phyloP scores from a whole-genome alignment of 2,329 filamentous ascomycete species.

The Ilyonectria destructans region DNA sequence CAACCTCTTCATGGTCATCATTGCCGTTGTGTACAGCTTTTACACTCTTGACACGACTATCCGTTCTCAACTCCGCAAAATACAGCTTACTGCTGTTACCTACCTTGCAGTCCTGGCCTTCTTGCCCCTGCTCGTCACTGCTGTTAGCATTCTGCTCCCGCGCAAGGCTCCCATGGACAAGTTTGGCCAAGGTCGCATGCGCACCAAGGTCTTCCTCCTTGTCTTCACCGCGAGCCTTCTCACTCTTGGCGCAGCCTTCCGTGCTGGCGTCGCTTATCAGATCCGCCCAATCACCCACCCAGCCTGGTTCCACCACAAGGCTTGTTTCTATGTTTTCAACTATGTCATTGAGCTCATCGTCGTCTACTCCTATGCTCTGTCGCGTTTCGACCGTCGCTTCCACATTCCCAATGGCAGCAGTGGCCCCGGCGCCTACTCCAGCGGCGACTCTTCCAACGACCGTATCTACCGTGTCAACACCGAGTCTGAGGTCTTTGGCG shows the following conservation, averaged over 20 bases:
- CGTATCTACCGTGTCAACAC: slow-evolving; percentile 40
- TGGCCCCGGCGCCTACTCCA: slow-evolving; percentile 67
- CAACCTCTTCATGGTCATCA: slow-evolving; percentile 78
- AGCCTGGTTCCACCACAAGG: slow-evolving; percentile 80
- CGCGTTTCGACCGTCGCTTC: slow-evolving; percentile 83
- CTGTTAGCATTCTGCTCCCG: slow-evolving; percentile 66
- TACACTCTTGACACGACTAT: slow-evolving; percentile 74
- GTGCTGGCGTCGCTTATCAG: slow-evolving; percentile 73
- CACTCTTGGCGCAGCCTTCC: slow-evolving; percentile 79
- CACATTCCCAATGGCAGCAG: slow-evolving; percentile 80
- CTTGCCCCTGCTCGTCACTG: slow-evolving; percentile 72
- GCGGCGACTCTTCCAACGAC: slow-evolving; percentile 23
- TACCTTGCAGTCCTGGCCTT: slow-evolving; percentile 73
- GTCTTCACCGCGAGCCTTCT: slow-evolving; percentile 73
- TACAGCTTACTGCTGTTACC: slow-evolving; percentile 78
- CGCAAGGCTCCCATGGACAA: slow-evolving; percentile 63
- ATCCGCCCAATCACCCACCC: slow-evolving; percentile 67
- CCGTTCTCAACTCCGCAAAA: slow-evolving; percentile 69
- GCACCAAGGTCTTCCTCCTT: slow-evolving; percentile 78
- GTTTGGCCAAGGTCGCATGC: slow-evolving; percentile 76
- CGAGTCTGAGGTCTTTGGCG: slow-evolving; percentile 46
- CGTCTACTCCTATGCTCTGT: slow-evolving; percentile 76
- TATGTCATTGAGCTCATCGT: slow-evolving; percentile 82
- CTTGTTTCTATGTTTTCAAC: slow-evolving; percentile 86
- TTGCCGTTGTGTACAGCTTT: slow-evolving; percentile 74